phyloP scores from a whole-genome alignment of 345 rosid genomes.

The Camelina laxa region DNA sequence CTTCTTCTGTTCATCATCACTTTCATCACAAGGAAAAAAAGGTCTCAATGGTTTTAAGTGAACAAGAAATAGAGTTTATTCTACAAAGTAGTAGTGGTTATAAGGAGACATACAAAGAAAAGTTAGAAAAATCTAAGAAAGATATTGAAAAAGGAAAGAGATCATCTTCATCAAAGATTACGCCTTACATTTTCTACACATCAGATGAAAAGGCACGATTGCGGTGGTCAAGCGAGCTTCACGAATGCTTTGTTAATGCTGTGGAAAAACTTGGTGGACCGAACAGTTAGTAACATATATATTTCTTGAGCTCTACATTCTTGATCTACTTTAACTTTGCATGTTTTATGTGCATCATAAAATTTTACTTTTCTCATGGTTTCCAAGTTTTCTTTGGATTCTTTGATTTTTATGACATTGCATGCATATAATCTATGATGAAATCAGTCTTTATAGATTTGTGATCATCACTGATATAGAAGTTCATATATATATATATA shows the following conservation, averaged over 20 bases:
- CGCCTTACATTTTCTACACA: conserved; percentile 30
- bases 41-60: conserved; percentile 28
- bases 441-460: background rate
- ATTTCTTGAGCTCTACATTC: background rate
- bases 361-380: background rate
- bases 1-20: background rate
- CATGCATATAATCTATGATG: conserved; percentile 24
- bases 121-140: background rate
- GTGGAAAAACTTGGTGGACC: conserved; percentile 41
- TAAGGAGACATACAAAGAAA: background rate
- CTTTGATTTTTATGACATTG: background rate
- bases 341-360: background rate
- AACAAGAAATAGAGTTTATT: background rate
- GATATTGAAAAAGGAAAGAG: conserved; percentile 7
- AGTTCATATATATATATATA: too few relatives aligned
- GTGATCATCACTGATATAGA: background rate
- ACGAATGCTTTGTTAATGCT: conserved; percentile 37
- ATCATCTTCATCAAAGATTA: conserved; percentile 41
- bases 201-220: conserved; percentile 41
- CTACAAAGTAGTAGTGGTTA: background rate
- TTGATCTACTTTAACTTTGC: conserved; percentile 10
- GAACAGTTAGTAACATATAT: conserved; percentile 29
- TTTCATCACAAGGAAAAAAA: background rate
- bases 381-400: background rate
- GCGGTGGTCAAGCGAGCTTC: conserved; percentile 42